Conservation (phyloP, 2,329 filamentous ascomycete genomes). For the Calonectria pseudoreteaudii region DNA sequence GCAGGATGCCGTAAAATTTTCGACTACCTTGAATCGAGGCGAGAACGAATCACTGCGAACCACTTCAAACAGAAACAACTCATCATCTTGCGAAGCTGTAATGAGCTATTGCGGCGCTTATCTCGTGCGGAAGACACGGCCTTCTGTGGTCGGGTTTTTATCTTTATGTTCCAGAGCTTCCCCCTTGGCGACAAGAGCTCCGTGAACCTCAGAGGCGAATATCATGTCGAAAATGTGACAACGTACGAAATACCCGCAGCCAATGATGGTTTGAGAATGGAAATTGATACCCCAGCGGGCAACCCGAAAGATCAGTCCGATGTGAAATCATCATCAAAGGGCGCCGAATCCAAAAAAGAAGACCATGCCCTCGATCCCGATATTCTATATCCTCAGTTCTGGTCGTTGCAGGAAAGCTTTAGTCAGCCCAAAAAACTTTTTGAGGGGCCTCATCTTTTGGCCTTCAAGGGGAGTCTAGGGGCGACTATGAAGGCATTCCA, state of each 20-base stretch:
- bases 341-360: constrained; percentile 56
- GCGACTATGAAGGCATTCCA: constrained; percentile 70
- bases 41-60: constrained; percentile 86
- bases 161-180: constrained; percentile 98
- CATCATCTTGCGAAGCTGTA: constrained; percentile 92
- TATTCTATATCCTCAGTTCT: constrained; percentile 89
- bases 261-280: constrained; percentile 62
- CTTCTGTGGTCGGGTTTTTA: constrained; percentile 97
- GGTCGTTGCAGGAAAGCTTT: constrained; percentile 92
- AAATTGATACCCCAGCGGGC: constrained; percentile 68
- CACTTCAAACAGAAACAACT: constrained; percentile 87
- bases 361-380: constrained; percentile 74
- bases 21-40: constrained; percentile 92
- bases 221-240: constrained; percentile 94
- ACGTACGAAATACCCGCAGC: constrained; percentile 70
- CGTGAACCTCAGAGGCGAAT: constrained; percentile 95
- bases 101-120: constrained; percentile 90
- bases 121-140: constrained; percentile 97
- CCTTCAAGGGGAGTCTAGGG: constrained; percentile 83
- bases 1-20: constrained; percentile 91
- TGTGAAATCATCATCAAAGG: constrained; percentile 51
- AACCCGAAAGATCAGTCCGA: constrained; percentile 47
- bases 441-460: constrained; percentile 75
- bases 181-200: constrained; percentile 96
- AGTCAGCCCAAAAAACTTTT: constrained; percentile 90